Conservation (phyloP, 768 basidiomycete species). For the Leccinum rimulosum region DNA sequence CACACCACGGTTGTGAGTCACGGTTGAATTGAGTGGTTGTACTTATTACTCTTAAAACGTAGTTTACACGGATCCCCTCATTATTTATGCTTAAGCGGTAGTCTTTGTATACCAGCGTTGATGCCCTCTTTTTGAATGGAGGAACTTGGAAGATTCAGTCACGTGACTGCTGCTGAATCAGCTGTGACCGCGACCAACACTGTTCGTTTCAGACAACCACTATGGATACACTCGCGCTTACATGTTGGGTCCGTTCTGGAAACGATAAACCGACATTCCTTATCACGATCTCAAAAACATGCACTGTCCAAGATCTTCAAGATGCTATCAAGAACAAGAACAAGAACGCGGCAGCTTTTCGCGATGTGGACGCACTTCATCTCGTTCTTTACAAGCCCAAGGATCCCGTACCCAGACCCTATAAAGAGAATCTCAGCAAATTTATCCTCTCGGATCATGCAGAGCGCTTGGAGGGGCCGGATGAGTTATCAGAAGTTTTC, state of each 20-base stretch:
- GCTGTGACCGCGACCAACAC: too few species aligned
- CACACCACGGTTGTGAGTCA: too few species aligned
- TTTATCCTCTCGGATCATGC: background rate
- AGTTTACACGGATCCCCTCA: too few species aligned
- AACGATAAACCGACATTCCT: background rate
- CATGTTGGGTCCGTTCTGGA: background rate
- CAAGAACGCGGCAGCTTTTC: background rate
- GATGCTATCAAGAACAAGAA: background rate
- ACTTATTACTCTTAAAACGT: too few species aligned
- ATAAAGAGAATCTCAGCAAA: background rate
- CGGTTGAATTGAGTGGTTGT: too few species aligned
- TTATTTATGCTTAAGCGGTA: too few species aligned
- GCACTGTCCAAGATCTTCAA: background rate
- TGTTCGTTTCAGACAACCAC: background rate
- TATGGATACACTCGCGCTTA: background rate
- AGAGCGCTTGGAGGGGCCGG: background rate
- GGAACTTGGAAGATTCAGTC: too few species aligned
- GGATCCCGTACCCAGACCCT: background rate
- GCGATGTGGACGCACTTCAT: background rate
- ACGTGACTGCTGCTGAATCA: too few species aligned
- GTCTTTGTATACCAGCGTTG: too few species aligned
- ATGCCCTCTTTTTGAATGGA: too few species aligned
- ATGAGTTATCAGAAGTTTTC: background rate
- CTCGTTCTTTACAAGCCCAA: background rate
- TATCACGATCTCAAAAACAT: background rate